Percentiles rank a stretch among this genome's conserved stretches.
Evolutionary conservation across 2,329 filamentous ascomycete genomes (phyloP).

Genomic region (Lecanosticta acicola): DNA sequence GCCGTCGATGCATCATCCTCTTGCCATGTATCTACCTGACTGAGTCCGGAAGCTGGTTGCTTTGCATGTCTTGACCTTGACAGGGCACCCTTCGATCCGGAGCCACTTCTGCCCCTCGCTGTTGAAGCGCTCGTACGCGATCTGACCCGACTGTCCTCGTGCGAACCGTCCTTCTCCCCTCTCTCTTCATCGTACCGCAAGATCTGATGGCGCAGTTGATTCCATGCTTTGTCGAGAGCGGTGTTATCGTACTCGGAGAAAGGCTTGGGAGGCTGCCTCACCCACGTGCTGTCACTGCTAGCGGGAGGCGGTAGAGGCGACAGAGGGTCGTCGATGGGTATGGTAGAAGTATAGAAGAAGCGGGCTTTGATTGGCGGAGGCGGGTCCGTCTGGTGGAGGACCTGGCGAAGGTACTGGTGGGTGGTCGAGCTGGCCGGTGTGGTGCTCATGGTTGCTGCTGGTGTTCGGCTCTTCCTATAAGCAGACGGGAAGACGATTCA

Average conservation of each 20-base stretch:
- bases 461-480: no score
- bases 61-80: constrained; percentile 11
- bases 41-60: constrained; percentile 21
- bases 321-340: constrained; percentile 37
- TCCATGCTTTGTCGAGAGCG: constrained; percentile 34
- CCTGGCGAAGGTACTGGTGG: constrained; percentile 35
- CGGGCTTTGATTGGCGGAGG: constrained; percentile 33
- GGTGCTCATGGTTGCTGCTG: neutral
- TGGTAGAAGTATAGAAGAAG: constrained; percentile 35
- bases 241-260: constrained; percentile 36
- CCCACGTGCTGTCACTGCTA: constrained; percentile 17
- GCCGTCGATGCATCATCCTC: constrained; percentile 11
- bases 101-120: constrained; percentile 14
- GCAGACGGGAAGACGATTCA: no score
- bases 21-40: constrained; percentile 20
- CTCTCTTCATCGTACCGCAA: constrained; percentile 32
- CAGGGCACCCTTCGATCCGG: constrained; percentile 11
- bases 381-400: constrained; percentile 36
- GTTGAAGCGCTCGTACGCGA: constrained; percentile 13
- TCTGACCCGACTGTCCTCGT: constrained; percentile 20
- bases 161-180: constrained; percentile 26
- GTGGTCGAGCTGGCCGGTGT: constrained; percentile 9
- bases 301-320: constrained; percentile 34
- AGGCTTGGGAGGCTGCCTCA: constrained; percentile 31
- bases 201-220: constrained; percentile 31